Evolutionary conservation across 495 filamentous ascomycete species (phyloP), one percentile per base, ranked within the genome.

Genomic region (Podospora pseudocomata): DNA sequence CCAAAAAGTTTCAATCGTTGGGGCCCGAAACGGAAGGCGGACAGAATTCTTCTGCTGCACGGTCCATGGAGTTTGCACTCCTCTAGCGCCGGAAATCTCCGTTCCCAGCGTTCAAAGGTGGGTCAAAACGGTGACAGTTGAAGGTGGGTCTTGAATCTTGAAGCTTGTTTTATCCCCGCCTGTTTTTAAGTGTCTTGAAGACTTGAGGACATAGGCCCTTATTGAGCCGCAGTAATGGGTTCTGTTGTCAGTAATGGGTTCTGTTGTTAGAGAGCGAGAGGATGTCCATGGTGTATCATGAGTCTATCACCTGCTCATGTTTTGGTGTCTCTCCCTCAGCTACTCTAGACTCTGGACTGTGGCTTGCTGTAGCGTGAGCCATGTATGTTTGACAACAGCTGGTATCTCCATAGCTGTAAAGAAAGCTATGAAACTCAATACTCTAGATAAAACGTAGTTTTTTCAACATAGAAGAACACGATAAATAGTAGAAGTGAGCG

Each of bases 1-100:
- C 55, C 63, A 71, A 67, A 71, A 74, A 68, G 66, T 74, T 71
- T 74, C 60, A 55, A 69, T 60, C 27, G 0, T 63, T n/a, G 32
- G 15, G 2, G 7, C 67, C 53, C 16, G 32, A 66, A 73, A 61
- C 18, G 66, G 68, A 70, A 73, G 68, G 71, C 71, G 71, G 71
- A 44, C 60, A 66, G 66, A 57, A 16, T 11, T 6, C 30, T 39
- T 53, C 7, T 57, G 26, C 44, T 13, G 18, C 16, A 65, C 16
- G 61, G 32, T 2, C 19, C 27, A n/a, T 23, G 61, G 61, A 32
- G 28, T 63, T 32, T 49, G 59, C 15, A 27, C 28, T 20, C 2
- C 28, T n/a, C 7, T 63, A 49, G 60, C 49, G 18, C 39, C 54
- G 66, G 60, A 20, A 68, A 59, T 28, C 2, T 68, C 66, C 66